These are phyloP conservation scores for Kodamaea anthophila DNA, from an alignment of 1,139 yeast genomes.

Conservation along the genomic window DNA sequence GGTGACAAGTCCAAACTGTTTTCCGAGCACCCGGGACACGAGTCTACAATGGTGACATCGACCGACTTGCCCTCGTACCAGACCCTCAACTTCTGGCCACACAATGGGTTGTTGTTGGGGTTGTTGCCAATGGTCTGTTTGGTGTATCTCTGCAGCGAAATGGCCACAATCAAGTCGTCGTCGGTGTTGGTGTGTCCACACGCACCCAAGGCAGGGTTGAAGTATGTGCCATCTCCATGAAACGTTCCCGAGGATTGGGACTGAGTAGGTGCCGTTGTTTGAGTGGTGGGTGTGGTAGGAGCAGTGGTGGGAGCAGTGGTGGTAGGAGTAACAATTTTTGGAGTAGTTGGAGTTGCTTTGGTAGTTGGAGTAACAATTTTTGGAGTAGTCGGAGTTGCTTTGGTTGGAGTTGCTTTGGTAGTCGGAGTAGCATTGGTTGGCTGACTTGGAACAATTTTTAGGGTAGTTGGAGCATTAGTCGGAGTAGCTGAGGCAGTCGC, in stretches of 20 bases:
- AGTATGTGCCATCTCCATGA: slow-evolving; percentile 57
- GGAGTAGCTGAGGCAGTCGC: slow-evolving; percentile 6
- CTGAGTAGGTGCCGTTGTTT: slow-evolving; percentile 15
- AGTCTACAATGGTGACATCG: slow-evolving; percentile 38
- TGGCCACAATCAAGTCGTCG: slow-evolving; percentile 43
- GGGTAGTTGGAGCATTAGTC: slow-evolving; percentile 6
- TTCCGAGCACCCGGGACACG: slow-evolving; percentile 35
- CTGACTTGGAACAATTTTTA: slow-evolving; percentile 11
- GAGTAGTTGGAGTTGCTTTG: slow-evolving; percentile 11
- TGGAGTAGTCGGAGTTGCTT: slow-evolving; percentile 7
- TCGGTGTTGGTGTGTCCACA: slow-evolving; percentile 48
- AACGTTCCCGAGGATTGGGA: slow-evolving; percentile 14
- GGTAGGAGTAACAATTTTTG: slow-evolving; percentile 7
- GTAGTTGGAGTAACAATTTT: slow-evolving; percentile 12
- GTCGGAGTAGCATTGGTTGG: slow-evolving; percentile 11
- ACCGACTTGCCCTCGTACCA: slow-evolving; percentile 36
- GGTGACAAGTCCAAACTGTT: slow-evolving; percentile 44
- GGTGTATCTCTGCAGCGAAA: slow-evolving; percentile 32
- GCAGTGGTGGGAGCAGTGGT: slow-evolving; percentile 13
- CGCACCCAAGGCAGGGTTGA: slow-evolving; percentile 54
- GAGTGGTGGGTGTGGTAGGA: slow-evolving; percentile 12
- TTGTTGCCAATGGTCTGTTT: slow-evolving; percentile 26
- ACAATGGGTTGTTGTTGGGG: slow-evolving; percentile 38
- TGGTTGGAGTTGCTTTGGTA: slow-evolving; percentile 7
- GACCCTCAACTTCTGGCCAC: slow-evolving; percentile 39